Evolutionary conservation across 495 filamentous ascomycete genomes (phyloP).

Genomic region (Xylaria nigripes): DNA sequence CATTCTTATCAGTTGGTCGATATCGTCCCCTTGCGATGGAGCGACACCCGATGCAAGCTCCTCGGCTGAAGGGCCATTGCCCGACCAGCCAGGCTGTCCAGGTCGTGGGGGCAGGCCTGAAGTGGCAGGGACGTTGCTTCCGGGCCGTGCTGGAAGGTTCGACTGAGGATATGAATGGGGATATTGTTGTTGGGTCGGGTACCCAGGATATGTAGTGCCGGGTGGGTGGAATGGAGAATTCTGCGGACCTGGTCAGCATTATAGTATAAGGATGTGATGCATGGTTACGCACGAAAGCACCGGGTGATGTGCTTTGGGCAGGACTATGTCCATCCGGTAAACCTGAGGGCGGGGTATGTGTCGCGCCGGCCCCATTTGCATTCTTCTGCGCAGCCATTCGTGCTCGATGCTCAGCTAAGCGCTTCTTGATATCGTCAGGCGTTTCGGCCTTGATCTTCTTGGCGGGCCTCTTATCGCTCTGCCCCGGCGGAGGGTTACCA

Average conservation of each 20-base stretch:
- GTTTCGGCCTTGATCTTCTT: conserved; percentile 80
- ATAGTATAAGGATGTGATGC: not conserved
- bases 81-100: conserved; percentile 32
- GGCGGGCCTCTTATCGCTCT: conserved; percentile 41
- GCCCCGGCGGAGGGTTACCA: conserved; percentile 69
- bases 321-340: conserved; percentile 47
- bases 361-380: conserved; percentile 49
- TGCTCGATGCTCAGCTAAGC: conserved; percentile 72
- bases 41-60: conserved; percentile 51
- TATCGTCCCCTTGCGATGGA: conserved; percentile 40
- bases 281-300: conserved; percentile 44
- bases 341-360: conserved; percentile 50
- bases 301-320: conserved; percentile 45
- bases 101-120: conserved; percentile 29
- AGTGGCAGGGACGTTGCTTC: conserved; percentile 25
- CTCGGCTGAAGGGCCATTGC: conserved; percentile 48
- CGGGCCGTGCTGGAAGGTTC: conserved; percentile 35
- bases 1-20: conserved; percentile 51
- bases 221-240: conserved; percentile 37
- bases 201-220: conserved; percentile 27
- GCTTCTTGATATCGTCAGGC: conserved; percentile 69
- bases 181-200: conserved; percentile 28
- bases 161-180: conserved; percentile 33
- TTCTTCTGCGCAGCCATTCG: conserved; percentile 53
- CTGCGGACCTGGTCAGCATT: conserved; percentile 16